Evolutionary conservation across 345 rosid species (phyloP).

Genomic region (Chamaenerion angustifolium): DNA sequence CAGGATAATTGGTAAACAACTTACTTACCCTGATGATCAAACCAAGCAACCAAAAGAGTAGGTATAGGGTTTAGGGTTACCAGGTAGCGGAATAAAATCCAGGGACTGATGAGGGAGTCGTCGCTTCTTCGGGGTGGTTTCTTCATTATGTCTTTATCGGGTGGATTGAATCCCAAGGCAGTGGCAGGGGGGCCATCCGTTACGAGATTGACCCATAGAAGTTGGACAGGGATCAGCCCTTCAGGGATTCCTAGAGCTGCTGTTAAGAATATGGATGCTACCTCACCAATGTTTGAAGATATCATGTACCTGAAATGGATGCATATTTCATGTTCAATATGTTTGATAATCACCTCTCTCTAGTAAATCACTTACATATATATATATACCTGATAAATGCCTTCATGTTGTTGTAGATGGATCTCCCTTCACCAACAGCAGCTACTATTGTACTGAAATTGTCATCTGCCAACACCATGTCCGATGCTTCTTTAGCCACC

Average conservation of each 20-base stretch:
- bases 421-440: constrained; percentile 96
- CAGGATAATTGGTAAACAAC: too few relatives aligned
- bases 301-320: constrained; percentile 99
- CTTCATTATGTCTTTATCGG: constrained; percentile 85
- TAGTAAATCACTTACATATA: too few relatives aligned
- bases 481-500: constrained; percentile 99
- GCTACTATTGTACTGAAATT: constrained; percentile 91
- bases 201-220: constrained; percentile 98
- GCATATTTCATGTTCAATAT: too few relatives aligned
- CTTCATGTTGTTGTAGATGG: constrained; percentile 93
- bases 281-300: constrained; percentile 97
- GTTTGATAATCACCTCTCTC: too few relatives aligned
- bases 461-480: constrained; percentile 98
- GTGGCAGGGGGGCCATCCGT: constrained; percentile 99
- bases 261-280: constrained; percentile 84
- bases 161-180: constrained; percentile 93
- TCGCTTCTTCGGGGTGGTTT: constrained; percentile 90
- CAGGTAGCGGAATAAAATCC: constrained; percentile 96
- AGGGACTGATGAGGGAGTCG: constrained; percentile 72
- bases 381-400: constrained; percentile 97
- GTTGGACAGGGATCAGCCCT: constrained; percentile 98
- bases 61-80: constrained; percentile 14
- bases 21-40: too few relatives aligned
- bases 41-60: background rate
- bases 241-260: constrained; percentile 98